Evolutionary conservation across 148 eudicot species (phyloP).

Genomic region (Camellia sinensis): DNA sequence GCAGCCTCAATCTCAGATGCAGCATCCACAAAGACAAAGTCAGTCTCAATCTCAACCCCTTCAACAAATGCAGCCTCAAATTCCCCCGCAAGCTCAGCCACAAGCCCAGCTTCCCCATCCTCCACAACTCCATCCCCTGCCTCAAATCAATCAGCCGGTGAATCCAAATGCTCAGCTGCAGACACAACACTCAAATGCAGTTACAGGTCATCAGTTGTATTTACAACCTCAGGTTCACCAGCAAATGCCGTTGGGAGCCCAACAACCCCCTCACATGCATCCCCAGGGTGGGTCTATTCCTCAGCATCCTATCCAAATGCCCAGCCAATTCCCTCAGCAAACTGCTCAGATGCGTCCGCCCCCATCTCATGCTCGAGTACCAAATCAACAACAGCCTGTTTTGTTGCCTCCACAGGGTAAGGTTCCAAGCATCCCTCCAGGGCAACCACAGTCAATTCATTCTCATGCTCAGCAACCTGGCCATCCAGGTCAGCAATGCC

Average conservation of each 20-base stretch:
- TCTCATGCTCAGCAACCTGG: slow-evolving; percentile 57
- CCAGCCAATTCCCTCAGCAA: slow-evolving; percentile 57
- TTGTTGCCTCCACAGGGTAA: slow-evolving; percentile 51
- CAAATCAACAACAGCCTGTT: slow-evolving; percentile 51
- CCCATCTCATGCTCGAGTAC: slow-evolving; percentile 40
- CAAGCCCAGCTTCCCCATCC: slow-evolving; percentile 44
- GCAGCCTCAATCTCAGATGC: slow-evolving; percentile 40
- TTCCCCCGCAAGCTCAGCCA: slow-evolving; percentile 32
- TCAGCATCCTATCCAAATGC: slow-evolving; percentile 43
- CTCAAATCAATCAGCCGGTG: slow-evolving; percentile 23
- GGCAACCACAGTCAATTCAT: slow-evolving; percentile 37
- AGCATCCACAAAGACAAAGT: slow-evolving; percentile 26
- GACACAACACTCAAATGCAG: slow-evolving; percentile 26
- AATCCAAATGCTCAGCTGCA: slow-evolving; percentile 24
- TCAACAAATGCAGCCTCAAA: slow-evolving; percentile 47
- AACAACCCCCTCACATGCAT: slow-evolving; percentile 38
- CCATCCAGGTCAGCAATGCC: slow-evolving; percentile 50
- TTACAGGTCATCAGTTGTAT: slow-evolving; percentile 34
- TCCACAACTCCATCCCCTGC: slow-evolving; percentile 31
- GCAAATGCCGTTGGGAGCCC: slow-evolving; percentile 47
- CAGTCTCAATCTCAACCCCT: slow-evolving; percentile 37
- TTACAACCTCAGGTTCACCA: slow-evolving; percentile 44
- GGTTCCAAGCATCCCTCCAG: slow-evolving; percentile 35
- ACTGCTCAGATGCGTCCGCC: slow-evolving; percentile 54
- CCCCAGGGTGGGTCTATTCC: slow-evolving; percentile 41